Evolutionary conservation across 495 filamentous ascomycete genomes (phyloP).

Genomic region (Xylaria nigripes): DNA sequence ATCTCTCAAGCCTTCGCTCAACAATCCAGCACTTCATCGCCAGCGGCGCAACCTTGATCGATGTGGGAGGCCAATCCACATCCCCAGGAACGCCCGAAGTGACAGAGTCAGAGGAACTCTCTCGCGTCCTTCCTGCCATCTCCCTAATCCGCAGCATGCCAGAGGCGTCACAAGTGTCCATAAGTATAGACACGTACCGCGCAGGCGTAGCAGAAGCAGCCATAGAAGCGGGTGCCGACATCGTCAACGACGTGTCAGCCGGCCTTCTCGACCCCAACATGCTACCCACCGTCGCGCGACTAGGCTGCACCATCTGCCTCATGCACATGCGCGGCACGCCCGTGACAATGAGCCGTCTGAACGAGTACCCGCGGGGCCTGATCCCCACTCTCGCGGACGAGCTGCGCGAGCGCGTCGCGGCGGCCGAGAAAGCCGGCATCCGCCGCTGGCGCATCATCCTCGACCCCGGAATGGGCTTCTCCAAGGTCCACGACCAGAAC

Average conservation of each 20-base stretch:
- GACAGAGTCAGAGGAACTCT: constrained; percentile 60
- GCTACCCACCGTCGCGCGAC: constrained; percentile 68
- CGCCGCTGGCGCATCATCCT: constrained; percentile 90
- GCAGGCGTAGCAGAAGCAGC: constrained; percentile 76
- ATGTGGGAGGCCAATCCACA: constrained; percentile 89
- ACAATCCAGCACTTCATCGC: constrained; percentile 53
- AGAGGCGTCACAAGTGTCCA: constrained; percentile 51
- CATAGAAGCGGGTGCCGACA: constrained; percentile 74
- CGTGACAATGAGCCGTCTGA: constrained; percentile 65
- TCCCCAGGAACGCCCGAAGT: constrained; percentile 64
- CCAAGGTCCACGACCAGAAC: constrained; percentile 75
- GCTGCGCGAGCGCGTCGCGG: constrained; percentile 58
- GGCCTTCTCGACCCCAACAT: constrained; percentile 73
- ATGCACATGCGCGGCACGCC: constrained; percentile 96
- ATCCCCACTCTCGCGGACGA: constrained; percentile 62
- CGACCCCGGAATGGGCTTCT: constrained; percentile 90
- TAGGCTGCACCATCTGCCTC: constrained; percentile 75
- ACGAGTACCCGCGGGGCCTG: constrained; percentile 65
- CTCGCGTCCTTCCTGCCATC: constrained; percentile 72
- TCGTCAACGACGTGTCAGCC: constrained; percentile 91
- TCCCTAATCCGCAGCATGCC: constrained; percentile 60
- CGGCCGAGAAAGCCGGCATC: constrained; percentile 75
- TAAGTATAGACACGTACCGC: constrained; percentile 90
- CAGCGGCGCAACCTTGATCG: constrained; percentile 72
- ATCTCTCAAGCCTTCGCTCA: constrained; percentile 21